phyloP scores from a whole-genome alignment of 495 filamentous ascomycete species.

The Penicillium maclennaniae region DNA sequence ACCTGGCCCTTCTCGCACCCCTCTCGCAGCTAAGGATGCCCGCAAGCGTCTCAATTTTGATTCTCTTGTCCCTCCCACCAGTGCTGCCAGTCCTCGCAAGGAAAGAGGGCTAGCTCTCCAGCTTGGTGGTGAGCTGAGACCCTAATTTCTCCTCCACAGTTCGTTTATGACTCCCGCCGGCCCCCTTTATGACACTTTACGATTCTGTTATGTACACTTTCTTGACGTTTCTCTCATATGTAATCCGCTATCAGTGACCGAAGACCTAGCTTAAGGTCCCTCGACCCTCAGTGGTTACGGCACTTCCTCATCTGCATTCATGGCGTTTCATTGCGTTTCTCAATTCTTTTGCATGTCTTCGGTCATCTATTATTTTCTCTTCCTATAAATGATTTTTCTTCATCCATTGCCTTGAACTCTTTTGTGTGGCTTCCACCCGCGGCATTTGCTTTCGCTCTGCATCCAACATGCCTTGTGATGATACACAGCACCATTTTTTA shows the following conservation, averaged over 20 bases:
- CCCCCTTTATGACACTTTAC: constrained; percentile 28
- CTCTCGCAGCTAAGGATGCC: constrained; percentile 52
- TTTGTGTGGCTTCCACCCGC: not conserved
- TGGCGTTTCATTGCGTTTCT: constrained; percentile 1
- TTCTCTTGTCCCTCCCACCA: constrained; percentile 50
- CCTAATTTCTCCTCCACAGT: constrained; percentile 27
- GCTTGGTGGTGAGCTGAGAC: constrained; percentile 43
- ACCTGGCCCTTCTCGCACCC: constrained; percentile 55
- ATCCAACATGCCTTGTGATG: constrained; percentile 14
- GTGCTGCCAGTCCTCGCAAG: constrained; percentile 35
- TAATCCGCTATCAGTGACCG: constrained; percentile 8
- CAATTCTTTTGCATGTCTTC: constrained; percentile 5
- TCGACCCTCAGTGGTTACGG: not conserved
- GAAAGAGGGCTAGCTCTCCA: constrained; percentile 36
- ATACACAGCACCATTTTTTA: not conserved
- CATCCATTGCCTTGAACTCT: not conserved
- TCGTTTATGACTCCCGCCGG: constrained; percentile 10
- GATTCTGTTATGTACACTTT: constrained; percentile 32
- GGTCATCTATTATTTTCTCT: constrained; percentile 3
- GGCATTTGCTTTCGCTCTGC: constrained; percentile 9
- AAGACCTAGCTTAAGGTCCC: not conserved
- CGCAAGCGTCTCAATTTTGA: constrained; percentile 67
- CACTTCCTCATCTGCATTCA: constrained; percentile 11
- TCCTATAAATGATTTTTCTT: constrained; percentile 3
- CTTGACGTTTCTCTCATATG: constrained; percentile 23